These are phyloP conservation scores for Malassezia caprae DNA, from an alignment of 1,284 basidiomycete genomes.

Conservation along the genomic window DNA sequence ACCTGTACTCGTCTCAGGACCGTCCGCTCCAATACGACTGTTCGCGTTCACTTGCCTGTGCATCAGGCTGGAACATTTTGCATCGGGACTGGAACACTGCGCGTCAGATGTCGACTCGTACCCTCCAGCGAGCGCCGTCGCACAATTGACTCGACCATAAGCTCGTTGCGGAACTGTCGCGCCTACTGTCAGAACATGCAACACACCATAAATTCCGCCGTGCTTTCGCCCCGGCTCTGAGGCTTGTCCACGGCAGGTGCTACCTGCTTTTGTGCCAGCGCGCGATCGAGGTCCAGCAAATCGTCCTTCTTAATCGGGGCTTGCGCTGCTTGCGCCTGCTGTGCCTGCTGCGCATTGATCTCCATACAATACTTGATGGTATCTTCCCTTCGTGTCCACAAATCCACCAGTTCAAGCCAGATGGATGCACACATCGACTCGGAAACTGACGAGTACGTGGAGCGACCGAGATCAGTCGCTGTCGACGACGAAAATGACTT, in stretches of 20 bases:
- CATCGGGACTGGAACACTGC: conserved; percentile 34
- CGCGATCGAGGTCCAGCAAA: conserved; percentile 25
- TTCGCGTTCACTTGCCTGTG: conserved; percentile 23
- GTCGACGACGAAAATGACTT: conserved; percentile 15
- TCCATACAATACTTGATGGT: conserved; percentile 32
- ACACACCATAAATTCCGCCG: conserved; percentile 17
- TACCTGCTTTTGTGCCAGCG: background rate
- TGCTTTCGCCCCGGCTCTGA: conserved; percentile 5
- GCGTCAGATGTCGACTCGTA: background rate
- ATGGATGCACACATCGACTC: conserved; percentile 26
- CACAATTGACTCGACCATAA: conserved; percentile 35
- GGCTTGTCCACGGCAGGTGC: background rate
- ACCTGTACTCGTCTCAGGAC: background rate
- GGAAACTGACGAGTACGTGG: conserved; percentile 26
- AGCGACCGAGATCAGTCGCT: conserved; percentile 27
- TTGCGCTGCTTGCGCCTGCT: background rate
- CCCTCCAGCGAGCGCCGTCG: conserved; percentile 31
- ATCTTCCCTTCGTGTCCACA: conserved; percentile 38
- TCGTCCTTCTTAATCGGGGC: conserved; percentile 6
- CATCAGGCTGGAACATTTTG: conserved; percentile 22
- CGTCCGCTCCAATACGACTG: conserved; percentile 26
- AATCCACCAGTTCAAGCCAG: conserved; percentile 32
- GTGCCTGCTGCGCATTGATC: conserved; percentile 18
- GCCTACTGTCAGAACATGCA: conserved; percentile 14
- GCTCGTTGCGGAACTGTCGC: conserved; percentile 37